These are phyloP conservation scores for Neonectria faginata DNA, from an alignment of 2,329 filamentous ascomycete species.

Conservation along the genomic window DNA sequence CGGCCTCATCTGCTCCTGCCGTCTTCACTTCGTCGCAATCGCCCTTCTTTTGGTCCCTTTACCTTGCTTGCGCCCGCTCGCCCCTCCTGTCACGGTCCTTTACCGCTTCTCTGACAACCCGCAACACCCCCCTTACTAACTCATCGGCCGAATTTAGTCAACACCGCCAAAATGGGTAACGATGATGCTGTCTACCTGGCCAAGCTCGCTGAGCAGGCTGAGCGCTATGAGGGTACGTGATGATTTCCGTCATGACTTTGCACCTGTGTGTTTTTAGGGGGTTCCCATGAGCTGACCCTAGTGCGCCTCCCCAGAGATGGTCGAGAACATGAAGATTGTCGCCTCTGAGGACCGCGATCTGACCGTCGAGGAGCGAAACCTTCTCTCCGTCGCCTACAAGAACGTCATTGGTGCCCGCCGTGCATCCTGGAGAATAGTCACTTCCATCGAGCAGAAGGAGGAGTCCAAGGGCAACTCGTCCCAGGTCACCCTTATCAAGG, in stretches of 20 bases:
- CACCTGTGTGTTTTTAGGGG: constrained; percentile 16
- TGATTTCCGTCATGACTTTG: constrained; percentile 16
- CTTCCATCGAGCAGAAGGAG: constrained; percentile 99
- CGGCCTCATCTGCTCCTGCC: constrained; percentile 29
- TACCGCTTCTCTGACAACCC: constrained; percentile 37
- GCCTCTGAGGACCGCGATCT: constrained; percentile 87
- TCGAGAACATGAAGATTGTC: constrained; percentile 99
- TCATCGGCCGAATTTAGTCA: constrained; percentile 39
- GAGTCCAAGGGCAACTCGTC: constrained; percentile 98
- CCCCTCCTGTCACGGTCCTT: constrained; percentile 24
- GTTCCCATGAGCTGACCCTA: constrained; percentile 41
- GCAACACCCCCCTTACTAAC: constrained; percentile 43
- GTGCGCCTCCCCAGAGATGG: constrained; percentile 81
- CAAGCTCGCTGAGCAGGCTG: constrained; percentile 99
- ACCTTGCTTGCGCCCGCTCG: constrained; percentile 36
- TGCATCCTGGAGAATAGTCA: constrained; percentile 99
- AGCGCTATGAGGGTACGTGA: constrained; percentile 96
- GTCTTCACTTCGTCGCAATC: constrained; percentile 28
- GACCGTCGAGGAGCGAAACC: constrained; percentile 97
- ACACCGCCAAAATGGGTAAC: constrained; percentile 87
- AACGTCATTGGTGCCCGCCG: constrained; percentile 98
- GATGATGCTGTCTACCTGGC: constrained; percentile 99
- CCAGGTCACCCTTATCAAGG: constrained; percentile 93
- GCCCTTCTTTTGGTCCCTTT: constrained; percentile 29
- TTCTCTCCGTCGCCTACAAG: constrained; percentile 99